Evolutionary conservation across 2,329 filamentous ascomycete species (phyloP), one percentile per base, ranked within the genome.

Genomic region (Zarea fungicola): DNA sequence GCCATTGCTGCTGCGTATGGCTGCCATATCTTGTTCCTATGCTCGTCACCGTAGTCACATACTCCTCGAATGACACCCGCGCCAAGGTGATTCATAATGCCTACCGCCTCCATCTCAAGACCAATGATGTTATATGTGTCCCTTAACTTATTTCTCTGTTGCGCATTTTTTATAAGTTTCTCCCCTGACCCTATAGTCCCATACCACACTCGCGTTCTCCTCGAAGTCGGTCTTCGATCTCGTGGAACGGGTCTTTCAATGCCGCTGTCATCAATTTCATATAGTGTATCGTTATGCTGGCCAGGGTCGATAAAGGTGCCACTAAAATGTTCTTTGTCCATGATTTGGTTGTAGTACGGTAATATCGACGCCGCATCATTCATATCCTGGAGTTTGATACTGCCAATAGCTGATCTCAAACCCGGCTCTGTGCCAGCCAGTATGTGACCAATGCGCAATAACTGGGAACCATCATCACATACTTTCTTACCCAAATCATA

Each of bases 401-500:
- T 63, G 1, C 61, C 57, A 18, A 68, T 66, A 2, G 62, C 67
- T 22, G 65, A 63, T 36, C 61, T 52, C 5, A 69, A 52, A 3
- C 69, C 48, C 0, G 56, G 55, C 36, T 63, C 59, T 0, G 66
- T 69, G 1, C 21, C 52, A 3, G 58, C 57, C 6, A 66, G 45
- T 1, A 56, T 52, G 32, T 60, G 52, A 0, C 64, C 63, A 3
- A 19, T 29, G 2, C 46, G 54, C 3, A 68, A 29, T 0, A 55
- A 57, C 32, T 62, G 54, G 21, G 67, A 62, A 0, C 58, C 59
- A 10, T 59, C 49, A 0, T 34, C 25, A 5, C 42, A 50, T 2
- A 48, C 65, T 16, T 68, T 63, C 29, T 65, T 67, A 0, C 66
- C 66, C 0, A 68, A 42, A 1, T 64, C 59, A 26, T 68, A 70